Evolutionary conservation across 2,329 filamentous ascomycete species (phyloP), one percentile per base, ranked within the genome.

Genomic region (Myriangium duriaei): DNA sequence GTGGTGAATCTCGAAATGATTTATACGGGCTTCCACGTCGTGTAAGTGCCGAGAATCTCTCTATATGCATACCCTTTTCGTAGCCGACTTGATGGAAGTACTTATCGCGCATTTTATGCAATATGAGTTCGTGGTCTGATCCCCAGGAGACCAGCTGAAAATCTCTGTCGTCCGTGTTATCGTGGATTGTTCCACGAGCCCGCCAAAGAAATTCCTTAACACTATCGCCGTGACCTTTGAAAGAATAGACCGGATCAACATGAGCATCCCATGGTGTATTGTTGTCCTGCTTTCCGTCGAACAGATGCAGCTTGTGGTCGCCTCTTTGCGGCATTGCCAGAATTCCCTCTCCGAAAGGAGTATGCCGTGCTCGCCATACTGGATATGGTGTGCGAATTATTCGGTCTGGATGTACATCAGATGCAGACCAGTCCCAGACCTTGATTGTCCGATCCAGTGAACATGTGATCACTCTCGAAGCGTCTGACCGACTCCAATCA

Each of bases 121-220:
- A 67, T 34, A 81, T 78, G 18, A 95, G 65, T 51, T 86, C 74
- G 47, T 81, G 81, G 55, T 95, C 88, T 34, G 82, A 79, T 16
- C 86, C 86, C 87, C 87, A 95, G 0, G 87, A 87, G 0, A 95
- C 83, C 12, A 95, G 68, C 56, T 95, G 87, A 46, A 94, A 95
- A 37, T 95, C 87, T 49, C 88, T 75, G 44, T 86, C 68, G 50
- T 95, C 87, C 32, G 80, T 61, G n/a, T 72, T 71, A 38, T 84
- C 73, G 11, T 74, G 71, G 13, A 67, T 65, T 26, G 48, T 50
- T 6, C 87, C 87, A 39, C 87, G 75, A 33, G 75, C 74, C 54
- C 87, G 73, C 87, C 87, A 95, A 9, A 95, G 62, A 44, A 95
- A 95, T 50, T 95, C 87, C 52, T 91, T 93, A 18, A 84, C 85